Conservation (phyloP, 2,329 filamentous ascomycete genomes). For the Aspergillus sergii region DNA sequence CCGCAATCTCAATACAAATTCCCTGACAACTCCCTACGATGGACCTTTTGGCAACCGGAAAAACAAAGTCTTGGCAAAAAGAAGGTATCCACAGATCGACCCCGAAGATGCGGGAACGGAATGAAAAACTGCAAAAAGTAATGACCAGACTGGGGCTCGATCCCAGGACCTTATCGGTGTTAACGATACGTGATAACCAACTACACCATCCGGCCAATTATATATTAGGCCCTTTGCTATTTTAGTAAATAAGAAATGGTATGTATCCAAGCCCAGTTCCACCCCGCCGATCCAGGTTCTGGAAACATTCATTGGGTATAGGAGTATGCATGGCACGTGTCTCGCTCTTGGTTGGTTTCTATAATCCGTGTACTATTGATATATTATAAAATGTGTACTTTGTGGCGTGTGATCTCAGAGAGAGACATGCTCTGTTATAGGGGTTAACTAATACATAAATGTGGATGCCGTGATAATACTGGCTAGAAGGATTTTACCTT, state of each 20-base stretch:
- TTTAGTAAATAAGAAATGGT: no score
- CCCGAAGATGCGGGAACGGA: no score
- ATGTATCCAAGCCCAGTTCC: no score
- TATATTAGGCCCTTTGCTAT: not conserved
- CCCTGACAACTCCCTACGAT: not conserved
- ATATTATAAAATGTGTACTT: not conserved
- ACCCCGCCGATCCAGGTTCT: no score
- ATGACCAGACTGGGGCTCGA: constrained; percentile 3
- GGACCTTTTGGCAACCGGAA: not conserved
- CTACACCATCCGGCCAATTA: not conserved
- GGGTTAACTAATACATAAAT: no score
- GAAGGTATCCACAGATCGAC: not conserved
- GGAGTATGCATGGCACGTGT: no score
- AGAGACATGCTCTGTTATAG: no score
- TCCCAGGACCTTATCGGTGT: constrained; percentile 2
- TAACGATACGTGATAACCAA: constrained; percentile 3
- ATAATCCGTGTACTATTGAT: not conserved
- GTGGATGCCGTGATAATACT: no score
- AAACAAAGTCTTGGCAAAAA: not conserved
- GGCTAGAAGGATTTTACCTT: no score
- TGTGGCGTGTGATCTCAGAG: no score
- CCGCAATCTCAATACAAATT: rapidly evolving
- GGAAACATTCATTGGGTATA: no score
- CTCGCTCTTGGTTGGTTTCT: not conserved
- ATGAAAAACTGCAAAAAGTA: not conserved